Evolutionary conservation across 495 filamentous ascomycete species (phyloP).

Genomic region (Cryomyces antarcticus): DNA sequence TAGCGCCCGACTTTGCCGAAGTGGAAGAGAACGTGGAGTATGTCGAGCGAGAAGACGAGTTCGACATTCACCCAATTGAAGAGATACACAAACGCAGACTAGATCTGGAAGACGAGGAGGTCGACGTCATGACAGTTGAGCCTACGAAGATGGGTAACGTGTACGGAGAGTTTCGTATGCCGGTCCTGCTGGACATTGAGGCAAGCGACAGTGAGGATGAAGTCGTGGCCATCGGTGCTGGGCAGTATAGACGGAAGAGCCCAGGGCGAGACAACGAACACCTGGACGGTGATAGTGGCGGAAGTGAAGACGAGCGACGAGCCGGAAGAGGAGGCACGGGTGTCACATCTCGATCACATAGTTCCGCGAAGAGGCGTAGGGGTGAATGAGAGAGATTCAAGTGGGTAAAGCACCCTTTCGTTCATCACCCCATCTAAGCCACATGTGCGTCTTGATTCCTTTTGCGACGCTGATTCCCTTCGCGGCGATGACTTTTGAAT

Average conservation of each 20-base stretch:
- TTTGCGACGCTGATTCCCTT: too few relatives aligned
- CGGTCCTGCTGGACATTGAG: constrained; percentile 63
- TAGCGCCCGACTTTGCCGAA: constrained; percentile 91
- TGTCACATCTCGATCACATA: constrained; percentile 10
- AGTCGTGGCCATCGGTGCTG: constrained; percentile 63
- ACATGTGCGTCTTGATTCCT: too few relatives aligned
- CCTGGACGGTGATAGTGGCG: constrained; percentile 25
- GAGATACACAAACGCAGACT: constrained; percentile 81
- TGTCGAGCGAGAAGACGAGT: constrained; percentile 86
- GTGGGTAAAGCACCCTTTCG: too few relatives aligned
- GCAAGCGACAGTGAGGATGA: constrained; percentile 73
- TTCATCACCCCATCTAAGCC: too few relatives aligned
- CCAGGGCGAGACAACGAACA: constrained; percentile 34
- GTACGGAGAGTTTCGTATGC: constrained; percentile 56
- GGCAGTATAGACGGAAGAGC: constrained; percentile 63
- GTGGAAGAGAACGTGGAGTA: constrained; percentile 98
- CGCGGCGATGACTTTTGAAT: too few relatives aligned
- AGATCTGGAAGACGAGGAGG: constrained; percentile 71
- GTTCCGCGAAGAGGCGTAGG: not conserved
- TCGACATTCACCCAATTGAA: constrained; percentile 89
- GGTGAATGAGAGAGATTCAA: not conserved
- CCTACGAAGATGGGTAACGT: constrained; percentile 40
- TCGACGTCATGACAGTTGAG: constrained; percentile 69
- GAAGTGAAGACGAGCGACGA: constrained; percentile 22
- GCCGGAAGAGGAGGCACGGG: constrained; percentile 11